A percentile compares a stretch with the other conserved stretches of the same genome.
phyloP scores from a whole-genome alignment of 2,329 filamentous ascomycete species.

The Cytospora paraplurivora region DNA sequence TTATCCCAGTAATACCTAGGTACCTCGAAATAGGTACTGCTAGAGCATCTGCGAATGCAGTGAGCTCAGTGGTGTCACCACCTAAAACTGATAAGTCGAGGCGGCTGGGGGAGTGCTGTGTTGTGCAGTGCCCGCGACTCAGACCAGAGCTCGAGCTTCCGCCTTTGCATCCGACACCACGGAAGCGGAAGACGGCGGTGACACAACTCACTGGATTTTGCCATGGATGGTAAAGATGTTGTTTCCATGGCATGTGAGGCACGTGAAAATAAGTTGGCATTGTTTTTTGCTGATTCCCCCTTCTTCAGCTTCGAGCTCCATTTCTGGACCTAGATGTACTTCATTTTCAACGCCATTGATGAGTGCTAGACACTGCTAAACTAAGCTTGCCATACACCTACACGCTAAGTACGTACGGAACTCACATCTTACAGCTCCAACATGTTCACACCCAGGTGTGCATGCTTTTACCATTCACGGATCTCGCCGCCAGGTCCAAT shows the following conservation, averaged over 20 bases:
- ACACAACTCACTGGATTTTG: slow-evolving; percentile 5
- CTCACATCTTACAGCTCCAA: background rate
- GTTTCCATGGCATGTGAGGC: slow-evolving; percentile 1
- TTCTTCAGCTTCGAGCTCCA: background rate
- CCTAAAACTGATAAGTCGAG: background rate
- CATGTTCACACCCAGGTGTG: background rate
- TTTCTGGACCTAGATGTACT: background rate
- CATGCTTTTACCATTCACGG: slow-evolving; percentile 60
- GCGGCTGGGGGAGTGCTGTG: background rate
- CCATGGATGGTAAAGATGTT: slow-evolving; percentile 10
- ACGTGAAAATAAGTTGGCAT: background rate
- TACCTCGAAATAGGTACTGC: too few species aligned
- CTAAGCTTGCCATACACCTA: too few species aligned
- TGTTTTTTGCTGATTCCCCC: background rate
- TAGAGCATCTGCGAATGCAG: background rate
- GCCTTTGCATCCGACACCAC: slow-evolving; percentile 25
- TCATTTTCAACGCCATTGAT: too few species aligned
- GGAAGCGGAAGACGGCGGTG: slow-evolving; percentile 25
- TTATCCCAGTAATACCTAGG: too few species aligned
- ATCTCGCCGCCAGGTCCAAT: slow-evolving; percentile 64
- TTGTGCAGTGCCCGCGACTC: slow-evolving; percentile 10
- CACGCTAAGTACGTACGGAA: background rate
- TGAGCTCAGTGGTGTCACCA: background rate
- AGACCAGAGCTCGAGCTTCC: slow-evolving; percentile 14
- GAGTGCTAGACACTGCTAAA: too few species aligned